Base-by-base conservation (phyloP, 768 basidiomycete species). In the Termitomyces sp. region DNA sequence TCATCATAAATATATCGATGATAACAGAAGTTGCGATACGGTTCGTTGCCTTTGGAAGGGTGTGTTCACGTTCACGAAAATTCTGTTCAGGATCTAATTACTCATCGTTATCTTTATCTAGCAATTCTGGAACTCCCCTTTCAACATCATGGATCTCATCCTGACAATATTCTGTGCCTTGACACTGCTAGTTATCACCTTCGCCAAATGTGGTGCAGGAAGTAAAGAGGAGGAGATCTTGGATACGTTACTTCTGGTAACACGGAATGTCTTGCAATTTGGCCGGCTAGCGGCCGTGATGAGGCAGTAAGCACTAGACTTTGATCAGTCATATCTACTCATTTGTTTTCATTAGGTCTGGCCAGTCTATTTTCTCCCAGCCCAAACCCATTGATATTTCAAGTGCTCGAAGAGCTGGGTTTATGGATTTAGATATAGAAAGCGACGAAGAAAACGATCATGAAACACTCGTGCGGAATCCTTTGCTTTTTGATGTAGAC, bases 51-150 rank as follows among this genome's bases (percentile, higher is more conserved):
- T 90, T 97, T 64, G 96, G 96, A 58, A 81, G 83, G 70, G 96
- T 98, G 64, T 65, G 35, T 37, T 37, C 5, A 37, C 4, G 91
- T 76, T 15, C 40, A n/a, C 45, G 28, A 30, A 26, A 41, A 22
- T 34, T 51, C 14, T 19, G 34, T 30, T 21, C 24, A 26, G 28
- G 44, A 19, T 15, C 26, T 40, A 11, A 51, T 37, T 41, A 37
- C 54, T 55, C 42, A 60, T 46, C 19, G 32, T 37, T 21, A 21
- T n/a, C 45, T 51, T 42, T 40, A 55, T 51, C 40, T 66, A 95
- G 93, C 90, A 93, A 92, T 97, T 97, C 76, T 95, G 92, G 92
- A 89, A 83, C 68, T 90, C 91, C n/a, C 85, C 86, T 11, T 93
- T 92, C 73, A 98, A 98, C 67, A 74, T 91, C 32, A 77, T 95